A percentile compares a stretch with the other conserved stretches of the same genome.
phyloP scores from a whole-genome alignment of 345 rosid species.

The Turnera subulata region DNA sequence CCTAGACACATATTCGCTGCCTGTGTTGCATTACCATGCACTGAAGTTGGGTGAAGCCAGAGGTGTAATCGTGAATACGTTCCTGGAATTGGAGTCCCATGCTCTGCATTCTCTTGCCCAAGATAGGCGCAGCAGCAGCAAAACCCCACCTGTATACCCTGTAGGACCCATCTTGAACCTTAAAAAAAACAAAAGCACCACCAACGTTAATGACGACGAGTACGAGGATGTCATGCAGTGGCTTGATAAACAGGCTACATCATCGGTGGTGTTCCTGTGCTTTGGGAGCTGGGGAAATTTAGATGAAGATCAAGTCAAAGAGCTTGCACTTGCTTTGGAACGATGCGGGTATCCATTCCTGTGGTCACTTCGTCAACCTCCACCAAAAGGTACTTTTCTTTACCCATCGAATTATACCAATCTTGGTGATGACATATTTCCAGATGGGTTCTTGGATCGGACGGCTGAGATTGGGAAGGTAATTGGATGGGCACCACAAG shows the following conservation, averaged over 20 bases:
- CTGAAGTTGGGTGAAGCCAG: constrained; percentile 1
- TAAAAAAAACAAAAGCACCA: no score
- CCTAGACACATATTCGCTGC: neutral
- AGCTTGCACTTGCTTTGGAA: neutral
- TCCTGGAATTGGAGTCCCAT: constrained; percentile 5
- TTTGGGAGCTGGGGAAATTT: neutral
- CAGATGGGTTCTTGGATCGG: neutral
- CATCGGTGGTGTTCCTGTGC: neutral
- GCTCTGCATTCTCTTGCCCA: neutral
- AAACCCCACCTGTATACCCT: neutral
- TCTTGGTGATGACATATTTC: neutral
- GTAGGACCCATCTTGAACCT: constrained; percentile 13
- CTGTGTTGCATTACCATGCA: neutral
- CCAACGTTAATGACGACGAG: neutral
- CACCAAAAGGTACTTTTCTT: neutral
- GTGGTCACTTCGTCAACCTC: neutral
- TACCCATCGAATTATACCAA: neutral
- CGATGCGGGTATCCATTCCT: neutral
- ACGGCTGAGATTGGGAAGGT: neutral
- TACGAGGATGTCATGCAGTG: neutral
- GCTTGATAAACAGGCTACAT: neutral
- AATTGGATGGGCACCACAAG: neutral
- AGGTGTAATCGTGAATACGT: constrained; percentile 12
- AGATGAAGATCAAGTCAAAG: neutral
- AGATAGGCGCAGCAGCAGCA: no score